Conservation (phyloP, 2,329 filamentous ascomycete species). For the Fusarium phyllophilum region DNA sequence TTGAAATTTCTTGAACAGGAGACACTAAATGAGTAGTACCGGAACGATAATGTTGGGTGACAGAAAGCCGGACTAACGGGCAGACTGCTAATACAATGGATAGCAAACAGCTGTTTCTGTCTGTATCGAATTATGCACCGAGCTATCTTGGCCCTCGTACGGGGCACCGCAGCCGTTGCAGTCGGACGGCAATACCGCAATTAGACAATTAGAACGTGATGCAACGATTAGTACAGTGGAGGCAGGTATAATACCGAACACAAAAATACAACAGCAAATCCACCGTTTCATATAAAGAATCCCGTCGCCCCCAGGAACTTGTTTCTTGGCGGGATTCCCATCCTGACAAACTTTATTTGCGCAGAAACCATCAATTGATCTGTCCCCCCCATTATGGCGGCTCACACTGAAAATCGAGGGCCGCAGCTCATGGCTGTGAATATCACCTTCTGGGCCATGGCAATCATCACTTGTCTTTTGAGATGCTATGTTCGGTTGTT, state of each 20-base stretch:
- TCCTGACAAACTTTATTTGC: conserved; percentile 12
- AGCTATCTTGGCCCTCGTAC: conserved; percentile 23
- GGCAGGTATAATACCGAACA: background rate
- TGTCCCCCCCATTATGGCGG: conserved; percentile 19
- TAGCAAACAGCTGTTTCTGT: background rate
- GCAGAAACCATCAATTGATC: background rate
- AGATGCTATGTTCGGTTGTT: conserved; percentile 48
- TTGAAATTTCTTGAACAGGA: background rate
- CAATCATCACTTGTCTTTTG: conserved; percentile 42
- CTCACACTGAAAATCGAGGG: conserved; percentile 43
- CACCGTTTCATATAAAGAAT: conserved; percentile 17
- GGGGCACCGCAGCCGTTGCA: conserved; percentile 37
- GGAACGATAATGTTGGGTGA: background rate
- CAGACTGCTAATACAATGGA: rapidly evolving
- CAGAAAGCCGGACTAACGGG: background rate
- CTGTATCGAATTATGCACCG: background rate
- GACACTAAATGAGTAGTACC: background rate
- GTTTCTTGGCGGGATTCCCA: background rate
- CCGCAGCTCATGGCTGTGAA: conserved; percentile 48
- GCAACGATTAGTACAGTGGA: background rate
- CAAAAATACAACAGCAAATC: background rate
- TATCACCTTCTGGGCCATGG: conserved; percentile 40
- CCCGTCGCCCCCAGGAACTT: background rate
- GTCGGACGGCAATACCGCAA: background rate
- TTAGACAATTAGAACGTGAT: background rate